Evolutionary conservation across 768 basidiomycete genomes (phyloP).

Genomic region (Pleurotus platypus): DNA sequence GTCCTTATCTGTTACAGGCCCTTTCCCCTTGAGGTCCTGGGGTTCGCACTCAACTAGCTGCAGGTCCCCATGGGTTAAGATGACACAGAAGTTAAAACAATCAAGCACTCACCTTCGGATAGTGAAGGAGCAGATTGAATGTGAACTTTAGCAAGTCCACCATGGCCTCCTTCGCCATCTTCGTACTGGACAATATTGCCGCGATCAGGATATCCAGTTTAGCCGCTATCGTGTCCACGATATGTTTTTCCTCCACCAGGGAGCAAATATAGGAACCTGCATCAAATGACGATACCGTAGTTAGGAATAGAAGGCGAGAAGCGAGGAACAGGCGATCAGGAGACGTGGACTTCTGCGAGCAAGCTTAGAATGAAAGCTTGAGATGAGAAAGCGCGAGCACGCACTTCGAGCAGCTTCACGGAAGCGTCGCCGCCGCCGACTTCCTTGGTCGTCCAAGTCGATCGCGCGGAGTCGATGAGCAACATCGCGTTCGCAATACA

Average conservation of each 20-base stretch:
- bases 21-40: constrained; percentile 27
- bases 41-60: constrained; percentile 43
- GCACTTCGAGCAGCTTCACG: constrained; percentile 57
- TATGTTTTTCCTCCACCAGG: constrained; percentile 64
- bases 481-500: constrained; percentile 80
- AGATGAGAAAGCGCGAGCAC: constrained; percentile 10
- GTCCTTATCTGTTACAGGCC: constrained; percentile 14
- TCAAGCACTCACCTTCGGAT: constrained; percentile 59
- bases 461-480: constrained; percentile 59
- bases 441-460: constrained; percentile 49
- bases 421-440: constrained; percentile 63
- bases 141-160: constrained; percentile 81
- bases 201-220: constrained; percentile 59
- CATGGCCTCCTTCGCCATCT: constrained; percentile 68
- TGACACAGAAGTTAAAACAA: neutral
- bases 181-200: constrained; percentile 45
- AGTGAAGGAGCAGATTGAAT: constrained; percentile 79
- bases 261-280: constrained; percentile 38
- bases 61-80: neutral
- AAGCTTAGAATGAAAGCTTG: constrained; percentile 7
- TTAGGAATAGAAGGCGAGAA: constrained; percentile 74
- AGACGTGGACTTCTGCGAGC: constrained; percentile 50
- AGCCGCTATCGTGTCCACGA: constrained; percentile 56
- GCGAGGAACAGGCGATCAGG: constrained; percentile 71
- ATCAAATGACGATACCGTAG: constrained; percentile 49